phyloP scores from a whole-genome alignment of 2,329 filamentous ascomycete species.

The Teratosphaeria destructans region DNA sequence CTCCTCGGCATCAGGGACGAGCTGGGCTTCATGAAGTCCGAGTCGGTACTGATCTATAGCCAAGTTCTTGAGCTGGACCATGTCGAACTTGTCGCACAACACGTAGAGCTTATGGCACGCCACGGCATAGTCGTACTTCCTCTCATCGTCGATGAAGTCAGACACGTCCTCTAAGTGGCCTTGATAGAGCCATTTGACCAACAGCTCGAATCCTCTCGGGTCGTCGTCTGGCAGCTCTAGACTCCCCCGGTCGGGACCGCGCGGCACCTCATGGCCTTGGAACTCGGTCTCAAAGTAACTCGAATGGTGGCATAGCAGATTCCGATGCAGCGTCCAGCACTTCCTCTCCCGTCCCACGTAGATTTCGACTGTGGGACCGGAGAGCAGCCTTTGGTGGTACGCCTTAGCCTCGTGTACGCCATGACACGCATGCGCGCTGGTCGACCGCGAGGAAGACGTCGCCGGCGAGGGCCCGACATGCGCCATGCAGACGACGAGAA shows the following conservation, averaged over 20 bases:
- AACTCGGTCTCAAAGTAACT: slow-evolving; percentile 32
- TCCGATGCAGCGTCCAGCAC: slow-evolving; percentile 43
- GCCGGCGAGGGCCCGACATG: slow-evolving; percentile 10
- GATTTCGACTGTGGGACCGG: slow-evolving; percentile 42
- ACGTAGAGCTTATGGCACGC: slow-evolving; percentile 44
- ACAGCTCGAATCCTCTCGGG: slow-evolving; percentile 42
- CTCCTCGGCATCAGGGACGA: slow-evolving; percentile 46
- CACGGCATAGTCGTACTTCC: slow-evolving; percentile 45
- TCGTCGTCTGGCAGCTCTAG: slow-evolving; percentile 41
- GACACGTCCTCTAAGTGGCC: slow-evolving; percentile 42
- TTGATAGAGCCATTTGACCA: slow-evolving; percentile 49
- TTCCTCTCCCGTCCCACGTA: slow-evolving; percentile 38
- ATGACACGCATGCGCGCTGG: slow-evolving; percentile 8
- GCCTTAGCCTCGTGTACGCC: slow-evolving; percentile 30
- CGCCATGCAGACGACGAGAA: slow-evolving; percentile 5
- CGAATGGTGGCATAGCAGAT: slow-evolving; percentile 44
- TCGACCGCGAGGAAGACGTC: slow-evolving; percentile 13
- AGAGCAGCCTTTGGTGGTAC: slow-evolving; percentile 41
- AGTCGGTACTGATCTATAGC: slow-evolving; percentile 46
- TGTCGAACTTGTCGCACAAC: slow-evolving; percentile 42
- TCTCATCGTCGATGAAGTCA: slow-evolving; percentile 31
- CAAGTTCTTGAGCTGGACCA: slow-evolving; percentile 42
- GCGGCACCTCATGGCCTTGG: slow-evolving; percentile 24
- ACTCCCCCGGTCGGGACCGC: slow-evolving; percentile 27
- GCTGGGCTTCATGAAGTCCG: slow-evolving; percentile 37